phyloP scores from a whole-genome alignment of 371 early-diverging fungal genomes.

The Capillidium heterosporum region DNA sequence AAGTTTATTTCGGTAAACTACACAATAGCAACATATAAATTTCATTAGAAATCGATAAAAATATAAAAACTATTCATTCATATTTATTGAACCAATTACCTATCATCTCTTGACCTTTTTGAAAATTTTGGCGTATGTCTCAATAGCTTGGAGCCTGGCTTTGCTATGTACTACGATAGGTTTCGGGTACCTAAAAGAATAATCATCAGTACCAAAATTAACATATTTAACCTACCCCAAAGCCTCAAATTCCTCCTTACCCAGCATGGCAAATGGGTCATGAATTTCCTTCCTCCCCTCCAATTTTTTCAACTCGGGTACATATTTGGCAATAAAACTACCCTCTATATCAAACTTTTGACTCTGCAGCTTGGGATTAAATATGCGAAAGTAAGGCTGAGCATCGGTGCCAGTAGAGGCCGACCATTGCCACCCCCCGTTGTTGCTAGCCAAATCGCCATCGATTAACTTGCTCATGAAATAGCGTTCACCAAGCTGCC shows the following conservation, averaged over 20 bases:
- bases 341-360: conserved; percentile 32
- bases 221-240: conserved; percentile 14
- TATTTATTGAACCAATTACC: no score
- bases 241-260: conserved; percentile 13
- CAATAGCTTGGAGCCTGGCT: background rate
- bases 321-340: conserved; percentile 20
- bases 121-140: background rate
- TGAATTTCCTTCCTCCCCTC: conserved; percentile 15
- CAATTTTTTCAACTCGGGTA: conserved; percentile 18
- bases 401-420: conserved; percentile 44
- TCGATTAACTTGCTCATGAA: conserved; percentile 42
- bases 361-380: conserved; percentile 28
- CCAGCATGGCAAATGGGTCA: conserved; percentile 15
- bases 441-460: conserved; percentile 43
- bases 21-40: no score
- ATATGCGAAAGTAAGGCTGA: conserved; percentile 50
- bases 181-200: conserved; percentile 8
- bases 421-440: conserved; percentile 60
- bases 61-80: no score
- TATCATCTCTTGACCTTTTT: background rate
- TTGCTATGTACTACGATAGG: conserved; percentile 4
- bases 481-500: conserved; percentile 37
- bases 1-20: no score
- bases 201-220: background rate
- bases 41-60: no score